A percentile compares a stretch with the other conserved stretches of the same genome.
These are phyloP conservation scores for Penicillium sclerotiorum DNA, from an alignment of 2,329 filamentous ascomycete genomes.

Conservation along the genomic window DNA sequence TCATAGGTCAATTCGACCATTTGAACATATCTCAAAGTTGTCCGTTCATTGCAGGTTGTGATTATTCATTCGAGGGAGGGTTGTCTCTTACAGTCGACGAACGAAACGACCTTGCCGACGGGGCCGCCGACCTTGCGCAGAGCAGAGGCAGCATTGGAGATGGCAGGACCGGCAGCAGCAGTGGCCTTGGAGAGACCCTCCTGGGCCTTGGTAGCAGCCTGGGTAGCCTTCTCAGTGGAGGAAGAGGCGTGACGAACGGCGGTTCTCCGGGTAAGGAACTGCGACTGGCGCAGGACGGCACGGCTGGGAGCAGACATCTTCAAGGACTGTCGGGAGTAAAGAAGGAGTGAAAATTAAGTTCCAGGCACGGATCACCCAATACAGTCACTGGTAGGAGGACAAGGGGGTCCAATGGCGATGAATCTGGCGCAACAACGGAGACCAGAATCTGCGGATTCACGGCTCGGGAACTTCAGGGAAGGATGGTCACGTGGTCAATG, in stretches of 20 bases:
- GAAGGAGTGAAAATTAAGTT: constrained; percentile 30
- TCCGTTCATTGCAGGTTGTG: neutral
- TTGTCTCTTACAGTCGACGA: constrained; percentile 78
- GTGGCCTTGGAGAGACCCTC: constrained; percentile 82
- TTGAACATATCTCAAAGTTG: neutral
- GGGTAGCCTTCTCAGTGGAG: constrained; percentile 49
- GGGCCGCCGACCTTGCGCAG: constrained; percentile 79
- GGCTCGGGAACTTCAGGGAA: constrained; percentile 48
- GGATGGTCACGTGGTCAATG: constrained; percentile 26
- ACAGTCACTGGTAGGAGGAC: constrained; percentile 34
- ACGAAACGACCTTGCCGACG: constrained; percentile 74
- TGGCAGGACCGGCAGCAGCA: constrained; percentile 75
- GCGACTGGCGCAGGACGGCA: constrained; percentile 51
- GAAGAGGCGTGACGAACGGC: constrained; percentile 52
- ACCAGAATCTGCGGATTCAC: constrained; percentile 43
- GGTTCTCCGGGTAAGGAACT: constrained; percentile 50
- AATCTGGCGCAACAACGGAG: constrained; percentile 39
- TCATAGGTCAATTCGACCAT: neutral
- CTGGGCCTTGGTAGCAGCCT: constrained; percentile 64
- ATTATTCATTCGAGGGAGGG: constrained; percentile 6
- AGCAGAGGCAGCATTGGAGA: constrained; percentile 71
- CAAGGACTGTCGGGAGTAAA: constrained; percentile 30
- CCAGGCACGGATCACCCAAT: constrained; percentile 27
- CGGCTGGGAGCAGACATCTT: constrained; percentile 50
- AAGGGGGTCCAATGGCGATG: constrained; percentile 44